These are phyloP conservation scores for Striga hermonthica DNA, from an alignment of 305 asterid species.

Conservation along the genomic window DNA sequence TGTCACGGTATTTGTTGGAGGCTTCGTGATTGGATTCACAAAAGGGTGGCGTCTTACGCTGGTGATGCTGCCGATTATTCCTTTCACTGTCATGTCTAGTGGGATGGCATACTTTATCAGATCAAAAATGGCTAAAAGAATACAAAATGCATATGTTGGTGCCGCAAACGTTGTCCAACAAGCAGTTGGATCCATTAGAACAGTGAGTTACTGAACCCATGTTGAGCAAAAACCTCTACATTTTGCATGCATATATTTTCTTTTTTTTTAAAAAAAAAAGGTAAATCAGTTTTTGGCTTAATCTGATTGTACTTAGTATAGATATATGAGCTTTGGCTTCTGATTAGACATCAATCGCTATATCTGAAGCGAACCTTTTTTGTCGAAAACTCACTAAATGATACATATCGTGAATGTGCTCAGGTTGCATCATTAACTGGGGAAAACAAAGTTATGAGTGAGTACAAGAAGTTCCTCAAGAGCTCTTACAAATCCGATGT, in stretches of 20 bases:
- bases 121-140: conserved; percentile 47
- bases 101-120: conserved; percentile 37
- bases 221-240: neutral
- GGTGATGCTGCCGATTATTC: conserved; percentile 47
- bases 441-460: conserved; percentile 38
- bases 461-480: conserved; percentile 36
- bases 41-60: conserved; percentile 68
- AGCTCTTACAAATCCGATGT: conserved; percentile 46
- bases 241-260: too few relatives aligned
- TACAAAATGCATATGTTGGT: conserved; percentile 50
- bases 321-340: too few relatives aligned
- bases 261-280: too few relatives aligned
- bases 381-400: too few relatives aligned
- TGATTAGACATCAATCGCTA: too few relatives aligned
- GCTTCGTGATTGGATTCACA: conserved; percentile 50
- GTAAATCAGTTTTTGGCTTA: too few relatives aligned
- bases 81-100: conserved; percentile 40
- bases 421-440: conserved; percentile 53
- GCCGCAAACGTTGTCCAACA: conserved; percentile 58
- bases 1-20: conserved; percentile 48
- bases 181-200: conserved; percentile 57
- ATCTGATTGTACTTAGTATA: too few relatives aligned
- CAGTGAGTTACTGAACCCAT: conserved; percentile 33
- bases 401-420: too few relatives aligned
- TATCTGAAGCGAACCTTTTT: too few relatives aligned